A percentile compares a stretch with the other conserved stretches of the same genome.
These are phyloP conservation scores for Nakazawaea peltata DNA, from an alignment of 805 yeast genomes.

Conservation along the genomic window DNA sequence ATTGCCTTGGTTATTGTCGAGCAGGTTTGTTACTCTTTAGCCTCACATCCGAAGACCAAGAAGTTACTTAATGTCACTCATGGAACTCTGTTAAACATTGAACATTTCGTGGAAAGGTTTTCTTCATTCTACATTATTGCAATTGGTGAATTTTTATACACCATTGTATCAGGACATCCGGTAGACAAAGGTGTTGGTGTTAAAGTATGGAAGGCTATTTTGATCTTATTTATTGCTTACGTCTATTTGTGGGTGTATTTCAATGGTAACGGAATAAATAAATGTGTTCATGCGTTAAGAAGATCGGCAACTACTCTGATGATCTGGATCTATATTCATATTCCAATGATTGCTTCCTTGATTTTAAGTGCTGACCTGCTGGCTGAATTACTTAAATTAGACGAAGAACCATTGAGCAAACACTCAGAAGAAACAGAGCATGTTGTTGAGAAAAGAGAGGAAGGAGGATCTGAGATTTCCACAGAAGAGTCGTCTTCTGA, in stretches of 20 bases:
- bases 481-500: too few relatives aligned
- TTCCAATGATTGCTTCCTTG: slow-evolving; percentile 43
- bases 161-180: slow-evolving; percentile 40
- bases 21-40: slow-evolving; percentile 23
- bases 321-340: slow-evolving; percentile 36
- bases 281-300: slow-evolving; percentile 48
- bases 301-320: slow-evolving; percentile 37
- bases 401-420: slow-evolving; percentile 13
- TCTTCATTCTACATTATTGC: slow-evolving; percentile 56
- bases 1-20: slow-evolving; percentile 34
- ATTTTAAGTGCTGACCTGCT: slow-evolving; percentile 55
- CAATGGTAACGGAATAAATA: slow-evolving; percentile 40
- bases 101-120: slow-evolving; percentile 57
- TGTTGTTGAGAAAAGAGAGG: too few relatives aligned
- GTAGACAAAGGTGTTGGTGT: slow-evolving; percentile 37
- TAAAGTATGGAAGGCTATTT: slow-evolving; percentile 39
- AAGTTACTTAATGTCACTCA: slow-evolving; percentile 30
- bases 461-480: too few relatives aligned
- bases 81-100: slow-evolving; percentile 57
- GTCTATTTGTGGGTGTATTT: slow-evolving; percentile 44
- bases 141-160: slow-evolving; percentile 54
- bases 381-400: slow-evolving; percentile 33
- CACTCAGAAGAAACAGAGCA: not conserved
- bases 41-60: slow-evolving; percentile 42
- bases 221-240: slow-evolving; percentile 40